Evolutionary conservation across 306 rosid genomes (phyloP), one percentile per base, ranked within the genome.

Genomic region (Quercus gilva): DNA sequence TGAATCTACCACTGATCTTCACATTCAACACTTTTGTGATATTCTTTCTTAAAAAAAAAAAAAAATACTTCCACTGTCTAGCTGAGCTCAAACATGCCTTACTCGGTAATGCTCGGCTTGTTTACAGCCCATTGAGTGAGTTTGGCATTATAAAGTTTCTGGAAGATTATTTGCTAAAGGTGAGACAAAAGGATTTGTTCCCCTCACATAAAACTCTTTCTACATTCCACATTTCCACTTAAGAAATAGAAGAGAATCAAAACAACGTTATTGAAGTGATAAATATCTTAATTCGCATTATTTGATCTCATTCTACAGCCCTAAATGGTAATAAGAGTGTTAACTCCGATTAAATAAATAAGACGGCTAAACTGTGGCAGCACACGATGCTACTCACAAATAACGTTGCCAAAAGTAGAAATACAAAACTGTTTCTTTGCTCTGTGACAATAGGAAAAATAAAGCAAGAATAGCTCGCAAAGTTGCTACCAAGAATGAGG

Each of bases 251-350:
- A 31, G 11, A 9, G 72, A 67, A 67, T 2, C 51, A 35, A 67
- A 37, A 33, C n/a, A 67, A 67, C 37, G 23, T 68, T 68, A 68
- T 68, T 68, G 5, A 35, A 35, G 41, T 9, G 35, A 63, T 17
- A 53, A 73, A 65, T 23, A 65, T 64, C 69, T 55, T 73, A 74
- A 53, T 65, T 72, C 25, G 63, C 58, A 79, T 79, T 63, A 73
- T 79, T 80, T 21, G 21, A 79, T 29, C 41, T 73, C 69, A 63
- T 80, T 74, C 72, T 64, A 69, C 41, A 31, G 69, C 51, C 26
- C 70, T 55, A 29, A 65, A 74, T 31, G 43, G 23, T 20, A 17
- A 19, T 49, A 35, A 68, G 17, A 18, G 45, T 5, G 37, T 4
- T 63, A 28, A 26, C 69, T 63, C 41, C 31, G 35, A 79, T 73